Conservation (phyloP, 148 eudicot genomes). For the Chenopodium quinoa region DNA sequence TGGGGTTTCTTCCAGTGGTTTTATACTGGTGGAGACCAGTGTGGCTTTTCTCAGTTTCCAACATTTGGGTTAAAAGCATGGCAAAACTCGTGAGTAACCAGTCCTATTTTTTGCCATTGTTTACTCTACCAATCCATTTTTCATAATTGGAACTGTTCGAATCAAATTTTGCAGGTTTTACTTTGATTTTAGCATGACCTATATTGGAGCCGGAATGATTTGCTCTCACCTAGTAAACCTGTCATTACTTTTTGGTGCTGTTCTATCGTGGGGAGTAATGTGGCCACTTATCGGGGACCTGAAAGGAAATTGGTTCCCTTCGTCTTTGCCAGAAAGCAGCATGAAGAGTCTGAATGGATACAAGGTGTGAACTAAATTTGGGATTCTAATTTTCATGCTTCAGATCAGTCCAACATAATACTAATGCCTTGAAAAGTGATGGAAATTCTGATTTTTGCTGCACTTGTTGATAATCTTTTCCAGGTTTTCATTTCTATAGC, state of each 20-base stretch:
- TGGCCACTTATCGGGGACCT: slow-evolving; percentile 60
- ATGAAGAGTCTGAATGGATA: slow-evolving; percentile 81
- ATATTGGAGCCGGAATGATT: slow-evolving; percentile 84
- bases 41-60: slow-evolving; percentile 76
- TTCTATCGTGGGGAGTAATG: slow-evolving; percentile 74
- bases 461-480: neutral
- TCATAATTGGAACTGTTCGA: slow-evolving; percentile 9
- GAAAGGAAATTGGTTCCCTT: slow-evolving; percentile 67
- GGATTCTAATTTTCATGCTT: neutral
- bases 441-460: neutral
- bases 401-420: neutral
- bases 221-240: slow-evolving; percentile 73
- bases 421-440: neutral
- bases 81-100: slow-evolving; percentile 51
- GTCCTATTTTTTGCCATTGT: neutral
- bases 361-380: slow-evolving; percentile 40
- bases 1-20: slow-evolving; percentile 90
- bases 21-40: slow-evolving; percentile 56
- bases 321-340: slow-evolving; percentile 55
- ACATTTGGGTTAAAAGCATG: slow-evolving; percentile 79
- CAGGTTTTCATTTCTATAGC: slow-evolving; percentile 84
- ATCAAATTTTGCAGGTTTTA: slow-evolving; percentile 60
- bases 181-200: slow-evolving; percentile 78
- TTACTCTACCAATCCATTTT: neutral
- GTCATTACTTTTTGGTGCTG: slow-evolving; percentile 65